Percentiles rank a stretch among this genome's conserved stretches.
Conservation (phyloP, 441 rosid genomes). For the Kokia cookei region DNA sequence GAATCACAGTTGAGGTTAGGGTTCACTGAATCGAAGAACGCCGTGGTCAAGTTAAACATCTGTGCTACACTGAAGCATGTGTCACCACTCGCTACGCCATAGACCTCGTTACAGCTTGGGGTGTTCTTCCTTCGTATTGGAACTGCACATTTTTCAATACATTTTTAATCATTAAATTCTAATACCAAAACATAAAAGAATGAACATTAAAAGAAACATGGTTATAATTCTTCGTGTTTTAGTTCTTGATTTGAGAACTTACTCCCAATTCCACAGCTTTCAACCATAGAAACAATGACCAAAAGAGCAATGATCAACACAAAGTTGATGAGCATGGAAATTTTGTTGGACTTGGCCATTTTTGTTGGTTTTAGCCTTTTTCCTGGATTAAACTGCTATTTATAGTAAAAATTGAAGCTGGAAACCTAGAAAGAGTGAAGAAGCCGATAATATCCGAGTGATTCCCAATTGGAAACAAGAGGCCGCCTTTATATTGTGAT, state of each 20-base stretch:
- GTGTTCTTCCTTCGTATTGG: background rate
- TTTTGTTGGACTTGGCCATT: background rate
- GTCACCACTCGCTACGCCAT: slow-evolving; percentile 14
- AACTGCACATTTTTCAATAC: background rate
- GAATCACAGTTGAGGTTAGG: slow-evolving; percentile 27
- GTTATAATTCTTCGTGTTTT: background rate
- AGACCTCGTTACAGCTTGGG: background rate
- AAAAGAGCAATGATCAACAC: background rate
- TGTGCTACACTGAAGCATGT: slow-evolving; percentile 18
- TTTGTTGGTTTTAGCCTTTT: background rate
- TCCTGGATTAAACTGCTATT: background rate
- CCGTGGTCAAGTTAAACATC: slow-evolving; percentile 10
- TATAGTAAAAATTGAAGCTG: background rate
- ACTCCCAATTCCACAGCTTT: background rate
- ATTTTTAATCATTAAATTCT: background rate
- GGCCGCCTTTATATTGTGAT: background rate
- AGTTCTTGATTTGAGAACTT: background rate
- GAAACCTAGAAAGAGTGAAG: too few species aligned
- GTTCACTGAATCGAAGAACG: slow-evolving; percentile 18
- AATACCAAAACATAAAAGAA: background rate
- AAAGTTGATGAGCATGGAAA: background rate
- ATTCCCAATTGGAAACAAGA: background rate
- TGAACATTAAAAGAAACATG: background rate
- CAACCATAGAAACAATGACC: background rate
- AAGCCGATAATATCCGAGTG: background rate